phyloP scores from a whole-genome alignment of 192 early-diverging fungal genomes.

The Gonapodya prolifera region DNA sequence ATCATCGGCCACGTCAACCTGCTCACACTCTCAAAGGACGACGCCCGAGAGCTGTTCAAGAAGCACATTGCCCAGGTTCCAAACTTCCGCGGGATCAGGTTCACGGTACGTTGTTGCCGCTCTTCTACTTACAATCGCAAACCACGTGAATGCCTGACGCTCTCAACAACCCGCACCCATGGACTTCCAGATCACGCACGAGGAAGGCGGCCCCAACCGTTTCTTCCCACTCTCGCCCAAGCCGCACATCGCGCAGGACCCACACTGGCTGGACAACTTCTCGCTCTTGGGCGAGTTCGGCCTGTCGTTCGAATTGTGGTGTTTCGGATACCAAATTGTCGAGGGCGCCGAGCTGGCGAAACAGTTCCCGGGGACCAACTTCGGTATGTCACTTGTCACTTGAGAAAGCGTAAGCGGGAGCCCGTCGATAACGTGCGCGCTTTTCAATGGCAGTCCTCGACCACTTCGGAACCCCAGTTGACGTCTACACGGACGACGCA shows the following conservation, averaged over 20 bases:
- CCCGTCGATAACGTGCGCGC: too few relatives aligned
- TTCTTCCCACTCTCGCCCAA: too few relatives aligned
- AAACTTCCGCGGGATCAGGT: background rate
- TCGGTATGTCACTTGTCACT: too few relatives aligned
- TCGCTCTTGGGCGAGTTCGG: background rate
- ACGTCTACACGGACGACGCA: background rate
- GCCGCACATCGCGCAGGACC: background rate
- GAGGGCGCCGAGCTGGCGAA: background rate
- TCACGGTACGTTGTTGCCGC: too few relatives aligned
- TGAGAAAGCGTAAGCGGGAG: too few relatives aligned
- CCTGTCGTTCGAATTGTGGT: background rate
- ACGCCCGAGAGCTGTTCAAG: too few relatives aligned
- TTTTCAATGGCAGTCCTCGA: too few relatives aligned
- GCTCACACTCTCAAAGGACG: too few relatives aligned
- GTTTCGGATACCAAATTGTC: background rate
- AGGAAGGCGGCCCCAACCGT: too few relatives aligned
- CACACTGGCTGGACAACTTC: background rate
- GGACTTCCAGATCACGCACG: background rate
- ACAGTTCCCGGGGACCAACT: background rate
- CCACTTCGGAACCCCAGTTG: slow-evolving; percentile 1
- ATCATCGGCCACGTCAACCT: background rate
- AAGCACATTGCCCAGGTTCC: background rate
- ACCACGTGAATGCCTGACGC: too few relatives aligned
- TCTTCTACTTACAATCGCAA: too few relatives aligned
- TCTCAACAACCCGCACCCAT: background rate